A percentile compares a stretch with the other conserved stretches of the same genome.
Conservation (phyloP, 179 eudicot species). For the Patellifolia procumbens region DNA sequence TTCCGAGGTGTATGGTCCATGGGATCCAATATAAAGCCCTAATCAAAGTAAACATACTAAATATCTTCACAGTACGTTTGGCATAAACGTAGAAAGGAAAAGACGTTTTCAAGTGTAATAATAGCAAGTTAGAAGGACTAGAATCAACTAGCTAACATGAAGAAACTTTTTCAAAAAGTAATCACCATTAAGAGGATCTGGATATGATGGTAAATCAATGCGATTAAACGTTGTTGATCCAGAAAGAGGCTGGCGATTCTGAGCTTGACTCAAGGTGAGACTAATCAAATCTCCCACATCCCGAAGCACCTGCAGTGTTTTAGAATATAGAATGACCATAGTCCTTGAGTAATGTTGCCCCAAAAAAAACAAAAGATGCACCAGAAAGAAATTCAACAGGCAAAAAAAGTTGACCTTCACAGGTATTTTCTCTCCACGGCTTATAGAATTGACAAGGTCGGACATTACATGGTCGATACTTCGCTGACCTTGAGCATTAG, state of each 20-base stretch:
- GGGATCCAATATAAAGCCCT: conserved; percentile 90
- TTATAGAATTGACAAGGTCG: conserved; percentile 63
- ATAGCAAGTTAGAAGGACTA: conserved; percentile 5
- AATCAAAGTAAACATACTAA: conserved; percentile 8
- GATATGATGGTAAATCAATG: conserved; percentile 66
- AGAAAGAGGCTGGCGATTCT: conserved; percentile 70
- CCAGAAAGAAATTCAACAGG: conserved; percentile 2
- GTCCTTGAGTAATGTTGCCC: neutral
- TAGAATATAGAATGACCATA: conserved; percentile 1
- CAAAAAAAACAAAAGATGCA: neutral
- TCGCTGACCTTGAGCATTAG: conserved; percentile 48
- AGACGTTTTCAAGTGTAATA: conserved; percentile 1
- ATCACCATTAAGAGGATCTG: conserved; percentile 88
- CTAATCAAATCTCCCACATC: conserved; percentile 71
- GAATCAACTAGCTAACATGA: neutral
- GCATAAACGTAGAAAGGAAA: too few species aligned
- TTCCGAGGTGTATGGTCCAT: conserved; percentile 79
- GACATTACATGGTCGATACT: conserved; percentile 63
- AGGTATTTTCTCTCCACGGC: conserved; percentile 80
- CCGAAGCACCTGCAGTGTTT: conserved; percentile 65
- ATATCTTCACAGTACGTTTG: conserved; percentile 14
- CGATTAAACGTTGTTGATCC: conserved; percentile 91
- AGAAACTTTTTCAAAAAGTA: conserved; percentile 10
- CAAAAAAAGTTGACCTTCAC: conserved; percentile 57
- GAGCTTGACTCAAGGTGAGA: conserved; percentile 69